Conservation (phyloP, 2,329 filamentous ascomycete species). For the Epichloe elymi region DNA sequence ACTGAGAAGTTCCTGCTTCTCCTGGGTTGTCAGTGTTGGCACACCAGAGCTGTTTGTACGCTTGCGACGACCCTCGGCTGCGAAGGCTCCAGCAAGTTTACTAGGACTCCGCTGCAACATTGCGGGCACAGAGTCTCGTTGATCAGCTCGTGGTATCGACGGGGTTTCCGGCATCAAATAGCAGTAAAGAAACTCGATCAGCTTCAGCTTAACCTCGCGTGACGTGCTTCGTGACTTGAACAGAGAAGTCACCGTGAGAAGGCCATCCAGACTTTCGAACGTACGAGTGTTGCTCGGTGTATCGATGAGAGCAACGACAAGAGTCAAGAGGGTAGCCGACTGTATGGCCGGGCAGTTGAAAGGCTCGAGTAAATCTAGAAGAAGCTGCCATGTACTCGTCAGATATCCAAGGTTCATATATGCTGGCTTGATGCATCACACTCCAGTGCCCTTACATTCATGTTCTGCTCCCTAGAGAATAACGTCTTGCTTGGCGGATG, state of each 20-base stretch:
- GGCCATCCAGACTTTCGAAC: slow-evolving; percentile 83
- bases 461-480: slow-evolving; percentile 80
- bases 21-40: slow-evolving; percentile 53
- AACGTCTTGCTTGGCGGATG: slow-evolving; percentile 82
- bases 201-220: slow-evolving; percentile 82
- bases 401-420: not conserved
- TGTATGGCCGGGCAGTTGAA: slow-evolving; percentile 88
- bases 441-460: slow-evolving; percentile 53
- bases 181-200: slow-evolving; percentile 97
- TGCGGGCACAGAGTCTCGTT: slow-evolving; percentile 31
- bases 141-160: slow-evolving; percentile 36
- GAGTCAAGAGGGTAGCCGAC: slow-evolving; percentile 74
- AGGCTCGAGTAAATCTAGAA: slow-evolving; percentile 87
- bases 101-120: slow-evolving; percentile 55
- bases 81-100: slow-evolving; percentile 49
- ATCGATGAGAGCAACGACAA: slow-evolving; percentile 80
- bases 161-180: slow-evolving; percentile 90
- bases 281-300: slow-evolving; percentile 78
- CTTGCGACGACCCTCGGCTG: slow-evolving; percentile 18
- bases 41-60: slow-evolving; percentile 24
- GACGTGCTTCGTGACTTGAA: slow-evolving; percentile 82
- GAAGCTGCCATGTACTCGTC: slow-evolving; percentile 38
- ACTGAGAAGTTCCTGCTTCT: slow-evolving; percentile 70
- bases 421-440: not conserved
- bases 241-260: slow-evolving; percentile 80